Percentiles rank a stretch among this genome's conserved stretches.
Conservation (phyloP, 768 basidiomycete genomes). For the Clavulina sp. region DNA sequence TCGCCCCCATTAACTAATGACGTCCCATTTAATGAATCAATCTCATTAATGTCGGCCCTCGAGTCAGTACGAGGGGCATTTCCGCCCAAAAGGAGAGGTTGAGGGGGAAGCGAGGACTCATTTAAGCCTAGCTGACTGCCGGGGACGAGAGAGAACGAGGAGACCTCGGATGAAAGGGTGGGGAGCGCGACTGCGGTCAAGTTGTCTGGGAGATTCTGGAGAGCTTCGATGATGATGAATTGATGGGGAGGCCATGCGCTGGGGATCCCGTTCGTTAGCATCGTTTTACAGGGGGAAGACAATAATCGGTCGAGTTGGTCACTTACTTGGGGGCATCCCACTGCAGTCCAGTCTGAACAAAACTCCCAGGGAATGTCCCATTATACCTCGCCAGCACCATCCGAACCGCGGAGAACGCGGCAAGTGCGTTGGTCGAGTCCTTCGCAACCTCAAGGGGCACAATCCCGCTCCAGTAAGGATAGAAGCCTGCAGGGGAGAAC, state of each 20-base stretch:
- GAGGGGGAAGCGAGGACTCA: constrained; percentile 52
- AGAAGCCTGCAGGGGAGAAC: constrained; percentile 63
- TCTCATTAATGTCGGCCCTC: constrained; percentile 38
- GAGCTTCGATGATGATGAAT: constrained; percentile 60
- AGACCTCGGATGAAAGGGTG: constrained; percentile 33
- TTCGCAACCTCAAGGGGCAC: constrained; percentile 50
- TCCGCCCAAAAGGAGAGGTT: constrained; percentile 30
- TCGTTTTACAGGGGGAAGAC: no score
- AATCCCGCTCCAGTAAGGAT: constrained; percentile 77
- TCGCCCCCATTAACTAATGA: constrained; percentile 56
- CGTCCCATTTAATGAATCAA: constrained; percentile 11
- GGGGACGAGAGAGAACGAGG: constrained; percentile 53
- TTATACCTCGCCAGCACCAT: constrained; percentile 70
- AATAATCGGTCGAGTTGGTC: not conserved
- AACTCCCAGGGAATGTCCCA: constrained; percentile 68
- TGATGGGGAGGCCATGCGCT: constrained; percentile 81
- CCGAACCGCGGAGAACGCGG: constrained; percentile 56
- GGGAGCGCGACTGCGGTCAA: constrained; percentile 37
- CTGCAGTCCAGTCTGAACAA: constrained; percentile 61
- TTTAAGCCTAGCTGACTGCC: constrained; percentile 57
- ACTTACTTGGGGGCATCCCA: constrained; percentile 29
- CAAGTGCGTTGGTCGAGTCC: constrained; percentile 42
- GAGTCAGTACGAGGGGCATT: constrained; percentile 12
- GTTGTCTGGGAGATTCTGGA: constrained; percentile 56
- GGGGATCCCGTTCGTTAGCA: constrained; percentile 5